A percentile compares a stretch with the other conserved stretches of the same genome.
These are phyloP conservation scores for Bretschneidera sinensis DNA, from an alignment of 345 rosid genomes.

Conservation along the genomic window DNA sequence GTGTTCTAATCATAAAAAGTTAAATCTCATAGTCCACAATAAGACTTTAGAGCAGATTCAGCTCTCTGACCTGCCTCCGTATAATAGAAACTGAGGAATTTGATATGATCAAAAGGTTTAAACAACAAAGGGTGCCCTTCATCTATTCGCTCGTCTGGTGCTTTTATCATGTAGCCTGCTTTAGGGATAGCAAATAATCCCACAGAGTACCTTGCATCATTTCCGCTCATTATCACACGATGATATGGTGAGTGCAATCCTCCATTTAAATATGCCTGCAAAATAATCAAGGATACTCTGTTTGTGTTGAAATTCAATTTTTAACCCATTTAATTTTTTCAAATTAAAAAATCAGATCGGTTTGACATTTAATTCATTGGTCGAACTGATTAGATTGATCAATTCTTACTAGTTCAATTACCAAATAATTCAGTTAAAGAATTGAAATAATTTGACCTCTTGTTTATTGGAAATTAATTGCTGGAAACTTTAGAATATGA, in stretches of 20 bases:
- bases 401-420: too few relatives aligned
- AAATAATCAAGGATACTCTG: too few relatives aligned
- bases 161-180: slow-evolving; percentile 34
- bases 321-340: too few relatives aligned
- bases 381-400: too few relatives aligned
- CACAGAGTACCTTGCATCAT: slow-evolving; percentile 43
- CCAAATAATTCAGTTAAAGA: too few relatives aligned
- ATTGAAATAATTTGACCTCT: too few relatives aligned
- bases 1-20: too few relatives aligned
- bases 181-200: slow-evolving; percentile 56
- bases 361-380: too few relatives aligned
- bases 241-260: slow-evolving; percentile 47
- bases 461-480: too few relatives aligned
- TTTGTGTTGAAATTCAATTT: too few relatives aligned
- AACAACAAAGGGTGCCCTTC: slow-evolving; percentile 46
- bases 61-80: slow-evolving; percentile 38
- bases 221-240: slow-evolving; percentile 65
- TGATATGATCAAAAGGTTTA: slow-evolving; percentile 51
- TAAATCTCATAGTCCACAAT: slow-evolving; percentile 44
- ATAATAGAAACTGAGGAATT: slow-evolving; percentile 39
- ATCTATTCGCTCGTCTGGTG: slow-evolving; percentile 51
- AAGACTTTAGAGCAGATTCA: slow-evolving; percentile 35
- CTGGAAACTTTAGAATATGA: too few relatives aligned
- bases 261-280: slow-evolving; percentile 66
- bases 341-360: too few relatives aligned